Percentiles rank a stretch among this genome's conserved stretches.
These are phyloP conservation scores for Opeltia flavorubescens DNA, from an alignment of 495 filamentous ascomycete genomes.

Conservation along the genomic window DNA sequence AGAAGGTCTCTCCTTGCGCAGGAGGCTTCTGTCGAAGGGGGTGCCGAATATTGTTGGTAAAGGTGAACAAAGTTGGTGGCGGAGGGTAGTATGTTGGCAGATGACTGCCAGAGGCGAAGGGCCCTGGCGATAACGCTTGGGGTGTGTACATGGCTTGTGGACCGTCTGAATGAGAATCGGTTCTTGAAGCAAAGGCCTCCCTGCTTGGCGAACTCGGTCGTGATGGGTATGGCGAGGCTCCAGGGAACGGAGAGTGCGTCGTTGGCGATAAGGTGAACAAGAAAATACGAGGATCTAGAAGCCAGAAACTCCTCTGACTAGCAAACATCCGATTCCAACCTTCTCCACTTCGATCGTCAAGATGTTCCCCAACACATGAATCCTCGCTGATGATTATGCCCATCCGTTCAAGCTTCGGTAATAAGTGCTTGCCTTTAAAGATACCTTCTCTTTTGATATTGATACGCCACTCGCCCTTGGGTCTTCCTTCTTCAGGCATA, in stretches of 20 bases:
- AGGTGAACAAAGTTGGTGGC: conserved; percentile 62
- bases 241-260: conserved; percentile 38
- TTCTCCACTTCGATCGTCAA: conserved; percentile 44
- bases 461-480: conserved; percentile 77
- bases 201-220: conserved; percentile 47
- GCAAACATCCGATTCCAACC: conserved; percentile 74
- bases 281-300: conserved; percentile 73
- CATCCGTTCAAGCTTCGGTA: conserved; percentile 92
- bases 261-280: conserved; percentile 70
- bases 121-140: conserved; percentile 32
- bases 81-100: conserved; percentile 86
- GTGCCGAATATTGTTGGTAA: conserved; percentile 68
- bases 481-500: conserved; percentile 54
- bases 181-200: conserved; percentile 23
- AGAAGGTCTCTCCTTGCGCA: conserved; percentile 76
- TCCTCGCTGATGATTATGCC: conserved; percentile 65
- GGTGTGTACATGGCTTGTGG: conserved; percentile 22
- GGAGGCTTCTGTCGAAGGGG: conserved; percentile 82
- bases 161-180: conserved; percentile 17
- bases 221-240: conserved; percentile 38
- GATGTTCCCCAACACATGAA: conserved; percentile 53
- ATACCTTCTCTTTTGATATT: conserved; percentile 76
- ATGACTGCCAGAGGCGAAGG: conserved; percentile 65
- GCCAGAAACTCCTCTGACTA: conserved; percentile 75
- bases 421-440: conserved; percentile 61